Evolutionary conservation across 495 filamentous ascomycete genomes (phyloP), one percentile per base, ranked within the genome.

Genomic region (Penicillium crystallinum): DNA sequence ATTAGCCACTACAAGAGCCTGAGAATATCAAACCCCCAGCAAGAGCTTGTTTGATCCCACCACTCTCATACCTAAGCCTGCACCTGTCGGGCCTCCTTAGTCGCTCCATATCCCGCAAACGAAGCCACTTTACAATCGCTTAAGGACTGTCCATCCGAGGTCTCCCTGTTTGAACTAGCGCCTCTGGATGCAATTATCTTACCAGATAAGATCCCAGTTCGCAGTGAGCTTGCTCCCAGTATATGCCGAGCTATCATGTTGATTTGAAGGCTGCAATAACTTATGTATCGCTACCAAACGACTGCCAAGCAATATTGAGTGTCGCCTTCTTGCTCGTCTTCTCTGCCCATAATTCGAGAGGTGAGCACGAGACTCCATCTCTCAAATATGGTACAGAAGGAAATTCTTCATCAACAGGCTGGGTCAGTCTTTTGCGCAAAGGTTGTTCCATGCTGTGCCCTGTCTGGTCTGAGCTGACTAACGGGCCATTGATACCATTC

Each of bases 241-340:
- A 2, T 48, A 67, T 22, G 40, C 63, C 12, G 71, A 69, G 11
- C 54, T 67, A 46, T 31, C 25, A 18, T 74, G 69, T 38, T 3
- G 39, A 6, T 54, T 44, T 12, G 31, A 30, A 0, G 44, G 49
- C 6, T 74, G 70, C 38, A 34, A 23, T 1, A 58, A 74, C 49
- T 59, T 68, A 1, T 68, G 65, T 34, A 46, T 46, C 2, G 56
- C 65, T 0, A 46, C 15, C 10, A 70, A 70, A 52, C 59, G 67
- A 10, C 18, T 67, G 68, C 49, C 47, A 72, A 14, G 67, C 72
- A 1, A 47, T 72, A 6, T 42, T 74, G n/a, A 57, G 59, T 44
- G 72, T 71, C 31, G 55, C 64, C 2, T 69, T 65, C 40, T 18
- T 71, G 4, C 52, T 68, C 7, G 67, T 77, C 55, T 64, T 77